Evolutionary conservation across 164 flowering plant species (phyloP).

Genomic region (Liquidambar formosana): DNA sequence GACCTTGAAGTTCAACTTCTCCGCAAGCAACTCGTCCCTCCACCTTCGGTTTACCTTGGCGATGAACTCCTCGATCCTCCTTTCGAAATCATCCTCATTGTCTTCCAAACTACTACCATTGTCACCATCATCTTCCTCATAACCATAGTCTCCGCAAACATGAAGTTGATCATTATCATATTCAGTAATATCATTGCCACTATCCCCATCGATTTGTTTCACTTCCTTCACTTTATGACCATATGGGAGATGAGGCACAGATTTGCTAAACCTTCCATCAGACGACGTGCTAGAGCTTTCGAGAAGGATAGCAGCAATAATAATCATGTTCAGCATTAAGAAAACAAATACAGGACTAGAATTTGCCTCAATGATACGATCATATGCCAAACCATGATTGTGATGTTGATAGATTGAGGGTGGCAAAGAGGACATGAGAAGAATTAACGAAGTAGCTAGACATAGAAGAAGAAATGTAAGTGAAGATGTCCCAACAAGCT

Average conservation of each 20-base stretch:
- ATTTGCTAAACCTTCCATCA: no score
- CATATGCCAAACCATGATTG: neutral
- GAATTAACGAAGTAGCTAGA: neutral
- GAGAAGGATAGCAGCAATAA: no score
- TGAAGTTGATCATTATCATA: slow-evolving; percentile 1
- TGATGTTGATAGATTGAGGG: neutral
- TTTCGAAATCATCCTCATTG: slow-evolving; percentile 20
- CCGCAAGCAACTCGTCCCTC: slow-evolving; percentile 28
- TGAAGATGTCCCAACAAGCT: neutral
- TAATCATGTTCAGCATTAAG: no score
- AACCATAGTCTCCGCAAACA: neutral
- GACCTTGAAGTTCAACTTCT: no score
- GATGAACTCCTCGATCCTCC: slow-evolving; percentile 31
- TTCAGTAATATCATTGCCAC: neutral
- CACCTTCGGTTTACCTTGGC: slow-evolving; percentile 26
- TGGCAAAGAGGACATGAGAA: neutral
- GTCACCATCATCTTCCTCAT: slow-evolving; percentile 4
- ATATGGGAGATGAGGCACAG: no score
- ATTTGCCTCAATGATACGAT: neutral
- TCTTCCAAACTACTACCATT: no score
- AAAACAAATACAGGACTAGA: no score
- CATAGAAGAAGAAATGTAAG: neutral
- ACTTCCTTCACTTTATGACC: no score
- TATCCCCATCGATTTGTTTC: no score
- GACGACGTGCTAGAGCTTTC: no score